Conservation (phyloP, 768 basidiomycete species). For the Lactarius psammicola region DNA sequence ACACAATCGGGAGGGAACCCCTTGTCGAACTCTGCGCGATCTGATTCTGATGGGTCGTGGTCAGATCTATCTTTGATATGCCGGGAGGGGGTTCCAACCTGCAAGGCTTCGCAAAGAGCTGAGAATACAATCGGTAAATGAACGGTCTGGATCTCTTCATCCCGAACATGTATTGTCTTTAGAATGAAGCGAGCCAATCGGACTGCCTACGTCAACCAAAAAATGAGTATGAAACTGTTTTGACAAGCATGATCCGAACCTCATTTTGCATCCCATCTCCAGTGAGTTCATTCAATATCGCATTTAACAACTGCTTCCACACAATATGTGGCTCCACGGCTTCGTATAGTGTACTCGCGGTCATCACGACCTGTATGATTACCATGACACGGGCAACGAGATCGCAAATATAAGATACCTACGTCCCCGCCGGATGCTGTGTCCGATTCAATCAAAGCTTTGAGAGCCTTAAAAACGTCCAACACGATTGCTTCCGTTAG, state of each 20-base stretch:
- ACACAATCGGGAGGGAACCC: slow-evolving; percentile 11
- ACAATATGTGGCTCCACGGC: slow-evolving; percentile 86
- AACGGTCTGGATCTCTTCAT: slow-evolving; percentile 80
- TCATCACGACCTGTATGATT: slow-evolving; percentile 61
- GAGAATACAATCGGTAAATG: slow-evolving; percentile 81
- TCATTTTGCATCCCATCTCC: slow-evolving; percentile 46
- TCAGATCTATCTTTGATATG: background rate
- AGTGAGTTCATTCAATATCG: slow-evolving; percentile 54
- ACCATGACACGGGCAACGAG: background rate
- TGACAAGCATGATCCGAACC: slow-evolving; percentile 39
- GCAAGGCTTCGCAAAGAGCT: slow-evolving; percentile 59
- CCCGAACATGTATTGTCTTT: slow-evolving; percentile 68
- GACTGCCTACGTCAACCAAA: slow-evolving; percentile 49
- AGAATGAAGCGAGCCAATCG: slow-evolving; percentile 72
- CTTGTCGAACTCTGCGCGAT: slow-evolving; percentile 2
- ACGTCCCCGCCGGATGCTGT: slow-evolving; percentile 64
- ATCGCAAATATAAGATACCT: slow-evolving; percentile 27
- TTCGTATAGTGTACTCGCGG: slow-evolving; percentile 87
- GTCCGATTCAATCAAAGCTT: slow-evolving; percentile 50
- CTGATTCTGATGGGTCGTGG: slow-evolving; percentile 7
- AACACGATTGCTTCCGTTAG: slow-evolving; percentile 77
- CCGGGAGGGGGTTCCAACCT: slow-evolving; percentile 45
- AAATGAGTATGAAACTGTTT: slow-evolving; percentile 7
- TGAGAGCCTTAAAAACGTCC: slow-evolving; percentile 75
- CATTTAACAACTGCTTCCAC: slow-evolving; percentile 73